Evolutionary conservation across 345 rosid genomes (phyloP).

Genomic region (Cardiospermum halicacabum): DNA sequence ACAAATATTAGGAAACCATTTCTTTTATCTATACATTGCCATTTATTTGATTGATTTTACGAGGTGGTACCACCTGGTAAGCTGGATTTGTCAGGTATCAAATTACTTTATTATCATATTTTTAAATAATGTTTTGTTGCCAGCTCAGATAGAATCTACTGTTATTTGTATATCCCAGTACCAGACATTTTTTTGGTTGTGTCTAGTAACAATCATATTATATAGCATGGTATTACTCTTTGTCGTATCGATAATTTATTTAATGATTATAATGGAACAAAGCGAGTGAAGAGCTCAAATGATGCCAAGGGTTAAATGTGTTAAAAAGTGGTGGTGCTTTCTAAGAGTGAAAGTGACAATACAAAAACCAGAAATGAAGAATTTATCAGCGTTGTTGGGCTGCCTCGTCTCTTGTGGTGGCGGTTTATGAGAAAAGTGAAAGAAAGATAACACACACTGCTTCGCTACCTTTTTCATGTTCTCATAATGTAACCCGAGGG

Average conservation of each 20-base stretch:
- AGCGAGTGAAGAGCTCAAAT: background rate
- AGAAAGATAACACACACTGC: background rate
- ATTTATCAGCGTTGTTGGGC: background rate
- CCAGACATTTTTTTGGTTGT: too few species aligned
- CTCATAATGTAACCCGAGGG: background rate
- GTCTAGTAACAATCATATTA: background rate
- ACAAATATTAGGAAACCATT: background rate
- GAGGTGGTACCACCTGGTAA: background rate
- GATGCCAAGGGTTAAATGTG: background rate
- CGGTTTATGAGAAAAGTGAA: background rate
- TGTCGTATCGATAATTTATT: conserved; percentile 1
- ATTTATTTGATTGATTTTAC: background rate
- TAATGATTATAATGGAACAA: conserved; percentile 7
- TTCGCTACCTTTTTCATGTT: background rate
- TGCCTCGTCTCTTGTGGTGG: conserved; percentile 23
- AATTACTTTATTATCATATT: background rate
- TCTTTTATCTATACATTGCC: background rate
- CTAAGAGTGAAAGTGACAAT: conserved; percentile 17
- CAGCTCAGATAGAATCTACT: background rate
- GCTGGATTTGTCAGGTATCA: background rate
- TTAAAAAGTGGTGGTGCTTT: conserved; percentile 17
- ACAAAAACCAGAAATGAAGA: conserved; percentile 17
- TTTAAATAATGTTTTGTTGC: background rate
- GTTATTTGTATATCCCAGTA: background rate
- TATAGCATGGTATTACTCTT: background rate